These are phyloP conservation scores for Jaltomata sinuosa DNA, from an alignment of 257 asterid genomes.

Conservation along the genomic window DNA sequence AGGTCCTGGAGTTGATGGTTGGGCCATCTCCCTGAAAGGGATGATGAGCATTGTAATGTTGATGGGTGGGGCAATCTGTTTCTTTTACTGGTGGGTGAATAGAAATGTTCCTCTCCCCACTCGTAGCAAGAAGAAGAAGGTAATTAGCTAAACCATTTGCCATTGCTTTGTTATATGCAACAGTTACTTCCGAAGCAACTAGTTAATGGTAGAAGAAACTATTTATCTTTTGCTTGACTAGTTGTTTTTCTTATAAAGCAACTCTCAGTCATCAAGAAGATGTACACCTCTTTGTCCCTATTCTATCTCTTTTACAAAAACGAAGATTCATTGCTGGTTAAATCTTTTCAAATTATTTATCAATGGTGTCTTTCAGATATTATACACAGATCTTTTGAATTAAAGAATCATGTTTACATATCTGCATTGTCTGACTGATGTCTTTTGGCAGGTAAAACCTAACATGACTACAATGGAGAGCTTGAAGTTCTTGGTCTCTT, in stretches of 20 bases:
- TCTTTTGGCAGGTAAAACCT: conserved; percentile 61
- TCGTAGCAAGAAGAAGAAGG: conserved; percentile 95
- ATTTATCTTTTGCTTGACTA: not conserved
- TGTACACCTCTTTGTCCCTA: not conserved
- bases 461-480: conserved; percentile 99
- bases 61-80: conserved; percentile 80
- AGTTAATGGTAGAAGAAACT: not conserved
- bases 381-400: not conserved
- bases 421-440: not conserved
- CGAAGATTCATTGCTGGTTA: not conserved
- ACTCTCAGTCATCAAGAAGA: not conserved
- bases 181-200: not conserved
- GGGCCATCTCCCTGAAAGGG: conserved; percentile 92
- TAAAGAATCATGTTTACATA: not conserved
- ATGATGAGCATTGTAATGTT: conserved; percentile 93
- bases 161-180: not conserved
- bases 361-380: not conserved
- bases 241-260: not conserved
- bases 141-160: conserved; percentile 2
- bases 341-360: not conserved
- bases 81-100: conserved; percentile 95
- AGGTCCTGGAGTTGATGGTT: conserved; percentile 97
- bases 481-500: conserved; percentile 81
- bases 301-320: not conserved
- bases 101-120: conserved; percentile 64